Base-by-base conservation (phyloP, 164 flowering plant species). In the Annona squamosa region DNA sequence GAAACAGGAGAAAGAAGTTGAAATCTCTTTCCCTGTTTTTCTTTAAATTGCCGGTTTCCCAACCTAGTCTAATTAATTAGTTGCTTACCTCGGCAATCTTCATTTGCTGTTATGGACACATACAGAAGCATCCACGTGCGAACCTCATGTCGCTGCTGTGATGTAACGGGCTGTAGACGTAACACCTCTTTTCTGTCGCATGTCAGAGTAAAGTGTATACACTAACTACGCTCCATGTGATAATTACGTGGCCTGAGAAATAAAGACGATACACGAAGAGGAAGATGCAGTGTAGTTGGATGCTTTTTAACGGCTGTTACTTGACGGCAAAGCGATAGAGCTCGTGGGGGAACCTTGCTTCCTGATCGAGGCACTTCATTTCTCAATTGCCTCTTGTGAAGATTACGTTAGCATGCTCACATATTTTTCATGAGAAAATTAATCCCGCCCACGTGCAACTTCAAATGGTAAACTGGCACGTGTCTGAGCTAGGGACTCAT, bases 221-320 rank as follows among this genome's bases (percentile, higher is more conserved):
- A 26, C 37, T 26, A 26, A 26, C 37, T 26, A 26, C 37, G 37
- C 37, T 26, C 37, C 37, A 26, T 26, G 37, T 26, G 37, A 26
- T 26, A 26, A 1, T 26, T 26, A 26, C 37, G 1, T 26, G 37
- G 37, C 1, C 37, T 26, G 37, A 26, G 37, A 26, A 26, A 26
- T 26, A 26, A 26, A 1, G 37, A 26, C 37, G 37, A 26, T 26
- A 26, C 37, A 63, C 19, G 41, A 4, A 18, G 19, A 3, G 6
- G 17, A 63, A 52, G 10, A 52, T 3, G 13, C 13, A 52, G 9
- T 52, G 13, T 52, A 52, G 3, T 52, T 9, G 17, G 37, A 63
- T 4, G 65, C 65, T 63, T 63, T 26, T 63, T 63, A 63, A 63
- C 65, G 65, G 65, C 65, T n/a, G 65, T 63, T 63, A n/a, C 65